Conservation (phyloP, 768 basidiomycete species). For the Floccularia luteovirens region DNA sequence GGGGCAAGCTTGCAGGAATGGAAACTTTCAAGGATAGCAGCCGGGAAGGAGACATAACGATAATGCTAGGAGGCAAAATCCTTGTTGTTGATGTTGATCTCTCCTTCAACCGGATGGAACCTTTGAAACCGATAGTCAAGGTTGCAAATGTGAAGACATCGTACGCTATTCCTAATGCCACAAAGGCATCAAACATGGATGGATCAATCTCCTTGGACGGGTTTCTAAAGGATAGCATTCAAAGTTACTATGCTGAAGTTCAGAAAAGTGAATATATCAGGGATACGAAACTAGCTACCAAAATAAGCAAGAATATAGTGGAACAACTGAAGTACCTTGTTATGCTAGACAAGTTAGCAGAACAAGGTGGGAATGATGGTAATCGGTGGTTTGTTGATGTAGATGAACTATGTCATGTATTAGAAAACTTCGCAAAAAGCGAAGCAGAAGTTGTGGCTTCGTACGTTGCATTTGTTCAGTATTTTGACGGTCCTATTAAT, state of each 20-base stretch:
- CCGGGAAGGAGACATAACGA: slow-evolving; percentile 39
- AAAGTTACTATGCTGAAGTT: slow-evolving; percentile 51
- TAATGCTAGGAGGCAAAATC: slow-evolving; percentile 74
- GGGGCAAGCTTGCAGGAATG: slow-evolving; percentile 63
- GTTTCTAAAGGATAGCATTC: slow-evolving; percentile 50
- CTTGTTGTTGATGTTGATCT: slow-evolving; percentile 75
- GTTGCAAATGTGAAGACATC: slow-evolving; percentile 64
- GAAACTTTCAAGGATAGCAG: slow-evolving; percentile 64
- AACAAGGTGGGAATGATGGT: slow-evolving; percentile 51
- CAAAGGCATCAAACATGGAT: slow-evolving; percentile 32
- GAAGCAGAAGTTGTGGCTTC: slow-evolving; percentile 48
- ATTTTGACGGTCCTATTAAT: slow-evolving; percentile 5
- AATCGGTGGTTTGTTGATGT: slow-evolving; percentile 71
- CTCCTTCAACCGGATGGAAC: slow-evolving; percentile 30
- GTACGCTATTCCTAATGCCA: slow-evolving; percentile 49
- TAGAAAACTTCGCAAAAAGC: slow-evolving; percentile 40
- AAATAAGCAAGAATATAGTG: slow-evolving; percentile 37
- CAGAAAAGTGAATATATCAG: slow-evolving; percentile 44
- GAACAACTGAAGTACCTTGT: slow-evolving; percentile 63
- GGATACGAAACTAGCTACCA: slow-evolving; percentile 45
- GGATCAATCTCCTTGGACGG: slow-evolving; percentile 54
- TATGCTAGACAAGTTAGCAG: slow-evolving; percentile 62
- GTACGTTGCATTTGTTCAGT: slow-evolving; percentile 27
- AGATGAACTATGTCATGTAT: slow-evolving; percentile 40
- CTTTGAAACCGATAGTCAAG: slow-evolving; percentile 26